Evolutionary conservation across 2,329 filamentous ascomycete species (phyloP), one percentile per base, ranked within the genome.

Genomic region (Nakataea oryzae): DNA sequence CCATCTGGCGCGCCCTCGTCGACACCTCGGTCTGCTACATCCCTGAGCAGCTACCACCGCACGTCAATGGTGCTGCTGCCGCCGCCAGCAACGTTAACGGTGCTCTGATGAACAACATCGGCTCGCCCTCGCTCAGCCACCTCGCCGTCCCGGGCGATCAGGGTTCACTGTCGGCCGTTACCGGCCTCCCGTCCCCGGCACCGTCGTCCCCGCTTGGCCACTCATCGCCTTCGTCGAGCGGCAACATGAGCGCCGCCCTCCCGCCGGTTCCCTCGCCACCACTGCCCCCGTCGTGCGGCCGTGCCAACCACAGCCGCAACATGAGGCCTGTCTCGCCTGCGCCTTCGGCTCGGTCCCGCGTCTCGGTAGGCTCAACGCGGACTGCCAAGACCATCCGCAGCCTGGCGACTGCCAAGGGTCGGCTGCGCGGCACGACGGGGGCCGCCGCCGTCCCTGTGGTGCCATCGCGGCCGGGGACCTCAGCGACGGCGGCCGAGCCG

Each of bases 1-100:
- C 77, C 0, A 79, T 87, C 24, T 78, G 79, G 67, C 79, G 78
- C 62, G 75, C 79, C 24, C 72, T 84, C 3, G 71, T 77, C 13
- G 73, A 76, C n/a, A 75, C 74, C 56, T 78, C 76, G 11, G 61
- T 73, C 2, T 80, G 76, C 64, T 85, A 84, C 65, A 69, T 73
- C 1, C 74, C 77, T 0, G 78, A 81, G 17, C 69, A 71, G 30
- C 34, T 62, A 65, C 62, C 30, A 21, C 28, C 30, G 29, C 50
- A 17, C 27, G 34, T 41, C 21, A 29, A n/a, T 26, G 32, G 60
- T 57, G 34, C 58, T 62, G 21, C 61, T 57, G 9, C 61, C 61
- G 58, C 11, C 24, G 29, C 27, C 61, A 50, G 11, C 55, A 50
- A 24, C 34, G n/a, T 27, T 12, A 50, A 13, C 11, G 41, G 21